Evolutionary conservation across 164 flowering plant genomes (phyloP).

Genomic region (Stephania yunnanensis): DNA sequence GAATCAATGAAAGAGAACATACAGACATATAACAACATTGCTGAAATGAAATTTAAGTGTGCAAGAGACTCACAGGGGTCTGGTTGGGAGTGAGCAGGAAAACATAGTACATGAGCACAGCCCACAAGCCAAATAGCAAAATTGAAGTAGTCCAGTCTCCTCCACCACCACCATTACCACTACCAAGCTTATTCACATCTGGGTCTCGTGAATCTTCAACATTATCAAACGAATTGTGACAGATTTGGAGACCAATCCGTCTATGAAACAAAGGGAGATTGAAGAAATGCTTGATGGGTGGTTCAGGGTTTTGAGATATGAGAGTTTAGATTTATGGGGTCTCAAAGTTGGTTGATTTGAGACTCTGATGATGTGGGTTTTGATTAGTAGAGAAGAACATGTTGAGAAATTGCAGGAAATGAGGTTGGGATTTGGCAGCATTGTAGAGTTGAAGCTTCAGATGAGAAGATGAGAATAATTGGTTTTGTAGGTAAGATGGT

Average conservation of each 20-base stretch:
- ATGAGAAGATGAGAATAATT: neutral
- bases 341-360: conserved; percentile 4
- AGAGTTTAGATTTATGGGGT: conserved; percentile 7
- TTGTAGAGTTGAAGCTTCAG: conserved; percentile 3
- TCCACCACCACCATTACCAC: conserved; percentile 33
- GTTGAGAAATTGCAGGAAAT: conserved; percentile 45
- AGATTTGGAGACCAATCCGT: conserved; percentile 28
- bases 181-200: conserved; percentile 14
- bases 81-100: conserved; percentile 80
- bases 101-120: conserved; percentile 68
- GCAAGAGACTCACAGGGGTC: conserved; percentile 52
- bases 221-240: conserved; percentile 26
- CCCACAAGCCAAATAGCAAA: conserved; percentile 66
- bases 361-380: conserved; percentile 10
- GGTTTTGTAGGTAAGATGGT: neutral
- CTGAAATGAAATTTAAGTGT: neutral
- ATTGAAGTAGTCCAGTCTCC: conserved; percentile 81
- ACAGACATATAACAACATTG: neutral
- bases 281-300: neutral
- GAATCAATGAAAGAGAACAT: neutral
- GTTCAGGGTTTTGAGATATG: conserved; percentile 7
- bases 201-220: conserved; percentile 30
- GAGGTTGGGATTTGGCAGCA: conserved; percentile 31
- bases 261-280: conserved; percentile 4
- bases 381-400: conserved; percentile 9